phyloP scores from a whole-genome alignment of 2,329 filamentous ascomycete genomes.

The Cladophialophora chaetospira region DNA sequence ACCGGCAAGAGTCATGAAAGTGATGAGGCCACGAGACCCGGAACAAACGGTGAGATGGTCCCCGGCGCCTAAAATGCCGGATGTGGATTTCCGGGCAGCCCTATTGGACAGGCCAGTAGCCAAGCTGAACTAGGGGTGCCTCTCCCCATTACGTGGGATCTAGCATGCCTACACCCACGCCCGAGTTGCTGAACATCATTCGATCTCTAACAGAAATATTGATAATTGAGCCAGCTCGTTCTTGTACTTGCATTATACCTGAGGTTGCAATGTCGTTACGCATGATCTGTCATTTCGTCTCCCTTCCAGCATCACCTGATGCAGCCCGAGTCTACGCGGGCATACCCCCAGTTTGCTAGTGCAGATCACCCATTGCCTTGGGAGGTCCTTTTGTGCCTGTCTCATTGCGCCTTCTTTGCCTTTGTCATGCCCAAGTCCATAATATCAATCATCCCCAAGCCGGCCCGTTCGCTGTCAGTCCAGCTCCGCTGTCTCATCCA shows the following conservation, averaged over 20 bases:
- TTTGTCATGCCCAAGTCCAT: constrained; percentile 31
- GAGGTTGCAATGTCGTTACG: neutral
- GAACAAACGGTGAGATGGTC: neutral
- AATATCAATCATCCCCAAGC: constrained; percentile 43
- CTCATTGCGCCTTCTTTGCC: constrained; percentile 20
- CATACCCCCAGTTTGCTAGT: neutral
- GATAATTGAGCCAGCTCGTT: too few relatives aligned
- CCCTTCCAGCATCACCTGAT: neutral
- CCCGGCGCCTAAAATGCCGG: neutral
- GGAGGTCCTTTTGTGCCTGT: neutral
- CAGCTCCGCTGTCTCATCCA: constrained; percentile 50
- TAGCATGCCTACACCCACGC: neutral
- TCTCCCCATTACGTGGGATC: neutral
- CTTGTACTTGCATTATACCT: neutral
- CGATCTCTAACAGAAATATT: neutral
- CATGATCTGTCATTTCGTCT: neutral
- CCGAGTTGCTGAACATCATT: neutral
- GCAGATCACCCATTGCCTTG: neutral
- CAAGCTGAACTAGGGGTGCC: neutral
- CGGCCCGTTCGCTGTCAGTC: constrained; percentile 45
- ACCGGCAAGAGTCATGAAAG: neutral
- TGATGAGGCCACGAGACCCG: neutral
- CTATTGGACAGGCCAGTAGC: too few relatives aligned
- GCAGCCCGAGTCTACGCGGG: neutral
- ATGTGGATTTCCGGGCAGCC: neutral